A percentile compares a stretch with the other conserved stretches of the same genome.
These are phyloP conservation scores for Cenococcum geophilum DNA, from an alignment of 495 filamentous ascomycete species.

Conservation along the genomic window DNA sequence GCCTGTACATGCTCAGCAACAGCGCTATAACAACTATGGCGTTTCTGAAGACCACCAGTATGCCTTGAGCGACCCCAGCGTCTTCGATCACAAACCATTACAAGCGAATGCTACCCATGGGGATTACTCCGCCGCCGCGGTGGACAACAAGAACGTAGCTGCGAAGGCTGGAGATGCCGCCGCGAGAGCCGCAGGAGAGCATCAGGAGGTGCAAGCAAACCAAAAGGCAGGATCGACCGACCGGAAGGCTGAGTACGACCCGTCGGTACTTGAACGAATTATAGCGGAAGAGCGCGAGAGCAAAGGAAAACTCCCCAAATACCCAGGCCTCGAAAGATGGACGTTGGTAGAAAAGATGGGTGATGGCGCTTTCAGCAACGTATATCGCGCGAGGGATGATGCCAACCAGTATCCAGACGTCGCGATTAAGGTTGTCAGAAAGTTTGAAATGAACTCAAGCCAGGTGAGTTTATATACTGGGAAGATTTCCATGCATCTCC, in stretches of 20 bases:
- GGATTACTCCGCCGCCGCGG: slow-evolving; percentile 53
- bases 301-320: slow-evolving; percentile 78
- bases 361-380: slow-evolving; percentile 97
- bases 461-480: slow-evolving; percentile 66
- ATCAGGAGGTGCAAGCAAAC: slow-evolving; percentile 42
- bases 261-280: slow-evolving; percentile 68
- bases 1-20: slow-evolving; percentile 59
- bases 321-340: slow-evolving; percentile 89
- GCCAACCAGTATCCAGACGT: slow-evolving; percentile 66
- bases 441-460: slow-evolving; percentile 96
- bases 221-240: slow-evolving; percentile 38
- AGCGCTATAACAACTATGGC: slow-evolving; percentile 43
- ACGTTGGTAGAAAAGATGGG: slow-evolving; percentile 95
- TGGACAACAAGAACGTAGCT: slow-evolving; percentile 55
- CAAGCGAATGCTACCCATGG: slow-evolving; percentile 35
- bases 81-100: slow-evolving; percentile 42
- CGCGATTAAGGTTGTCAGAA: slow-evolving; percentile 97
- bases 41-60: slow-evolving; percentile 49
- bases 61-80: slow-evolving; percentile 51
- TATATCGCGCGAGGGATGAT: slow-evolving; percentile 79
- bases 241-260: slow-evolving; percentile 52
- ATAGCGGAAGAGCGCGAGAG: slow-evolving; percentile 84
- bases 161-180: slow-evolving; percentile 57
- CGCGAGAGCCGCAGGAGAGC: slow-evolving; percentile 48
- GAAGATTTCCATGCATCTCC: slow-evolving; percentile 22